Base-by-base conservation (phyloP, 2,329 filamentous ascomycete species). In the Xylariomycetidae sp. region DNA sequence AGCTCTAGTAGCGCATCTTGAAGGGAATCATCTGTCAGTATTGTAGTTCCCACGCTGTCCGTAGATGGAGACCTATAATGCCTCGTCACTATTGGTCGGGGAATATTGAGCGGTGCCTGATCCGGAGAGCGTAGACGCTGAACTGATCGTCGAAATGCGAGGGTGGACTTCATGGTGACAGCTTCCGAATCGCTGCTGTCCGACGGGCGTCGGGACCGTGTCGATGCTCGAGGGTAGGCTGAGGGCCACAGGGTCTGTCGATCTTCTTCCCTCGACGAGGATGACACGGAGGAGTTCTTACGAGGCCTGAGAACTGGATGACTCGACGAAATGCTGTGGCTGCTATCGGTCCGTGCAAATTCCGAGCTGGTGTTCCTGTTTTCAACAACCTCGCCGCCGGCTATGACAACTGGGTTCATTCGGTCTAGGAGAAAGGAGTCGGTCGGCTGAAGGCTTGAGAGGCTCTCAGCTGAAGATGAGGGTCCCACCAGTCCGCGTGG, bases 381-480 rank as follows among this genome's bases (percentile, higher is more conserved):
- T 48, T 80, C 72, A 25, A 80, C 56, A 6, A 82, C 57, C 40
- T 72, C 74, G 17, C 79, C 80, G 6, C 79, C 80, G 9, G 77
- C 69, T 46, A 84, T 83, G 25, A 83, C 67, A 10, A 83, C 78
- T 2, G 79, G 80, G 33, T 76, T 79, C 59, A 82, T 74, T 10
- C 79, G 68, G 34, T 81, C 73, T 16, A 70, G 59, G 10, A 83
- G 56, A 43, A 82, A 84, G 0, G 72, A 62, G 41, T 82, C 78
- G 5, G 61, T 56, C 3, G 63, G 57, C 31, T 59, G 56, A 17
- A 57, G 62, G 40, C 61, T 70, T 10, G 57, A 49, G 25, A 71
- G 52, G 32, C 68, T 75, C 28, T 79, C 72, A 37, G 72, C 70
- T 0, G 74, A 75, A 4, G 67, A 61, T 32, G 64, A 59, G 14